Percentiles rank a stretch among this genome's conserved stretches.
phyloP scores from a whole-genome alignment of 495 filamentous ascomycete genomes.

The Xylaria venustula region DNA sequence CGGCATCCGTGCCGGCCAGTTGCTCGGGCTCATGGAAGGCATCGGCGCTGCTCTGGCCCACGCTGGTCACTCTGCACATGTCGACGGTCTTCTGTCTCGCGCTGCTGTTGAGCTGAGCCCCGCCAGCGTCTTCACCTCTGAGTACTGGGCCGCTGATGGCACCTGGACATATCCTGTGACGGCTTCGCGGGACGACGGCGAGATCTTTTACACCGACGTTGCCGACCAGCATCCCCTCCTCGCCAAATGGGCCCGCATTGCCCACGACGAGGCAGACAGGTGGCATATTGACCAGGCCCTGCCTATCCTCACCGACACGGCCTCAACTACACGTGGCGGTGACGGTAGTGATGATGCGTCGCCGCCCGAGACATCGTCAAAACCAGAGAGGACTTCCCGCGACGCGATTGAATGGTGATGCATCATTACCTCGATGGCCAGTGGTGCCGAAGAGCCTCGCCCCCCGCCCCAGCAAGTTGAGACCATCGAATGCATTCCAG shows the following conservation, averaged over 20 bases:
- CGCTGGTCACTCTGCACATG: constrained; percentile 19
- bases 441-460: no score
- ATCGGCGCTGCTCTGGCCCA: constrained; percentile 41
- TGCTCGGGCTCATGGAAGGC: constrained; percentile 72
- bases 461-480: no score
- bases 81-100: constrained; percentile 41
- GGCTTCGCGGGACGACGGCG: constrained; percentile 24
- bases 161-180: constrained; percentile 61
- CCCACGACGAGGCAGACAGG: constrained; percentile 40
- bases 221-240: constrained; percentile 61
- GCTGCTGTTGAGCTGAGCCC: constrained; percentile 63
- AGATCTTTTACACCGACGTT: constrained; percentile 50
- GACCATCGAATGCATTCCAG: no score
- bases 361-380: neutral
- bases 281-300: constrained; percentile 25
- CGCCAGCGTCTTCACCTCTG: constrained; percentile 59
- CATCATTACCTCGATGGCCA: no score
- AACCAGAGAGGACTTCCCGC: neutral
- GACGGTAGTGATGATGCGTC: neutral
- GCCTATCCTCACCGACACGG: neutral
- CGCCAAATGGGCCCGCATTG: constrained; percentile 49
- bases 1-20: constrained; percentile 66
- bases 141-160: constrained; percentile 60
- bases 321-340: neutral
- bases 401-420: constrained; percentile 12